Evolutionary conservation across 2,329 filamentous ascomycete species (phyloP).

Genomic region (Phialophora tarda): DNA sequence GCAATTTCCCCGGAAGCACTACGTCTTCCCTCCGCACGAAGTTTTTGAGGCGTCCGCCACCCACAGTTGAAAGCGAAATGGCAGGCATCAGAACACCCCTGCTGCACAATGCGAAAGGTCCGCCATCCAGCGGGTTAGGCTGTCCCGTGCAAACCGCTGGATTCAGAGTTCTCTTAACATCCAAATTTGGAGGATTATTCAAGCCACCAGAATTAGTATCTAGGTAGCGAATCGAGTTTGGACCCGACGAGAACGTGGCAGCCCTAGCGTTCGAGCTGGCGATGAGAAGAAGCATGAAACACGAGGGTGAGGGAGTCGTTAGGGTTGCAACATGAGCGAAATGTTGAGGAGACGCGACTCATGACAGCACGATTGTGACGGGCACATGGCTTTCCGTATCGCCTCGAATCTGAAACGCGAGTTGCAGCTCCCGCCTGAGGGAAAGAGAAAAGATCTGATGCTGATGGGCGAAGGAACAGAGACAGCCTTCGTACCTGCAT

Average conservation of each 20-base stretch:
- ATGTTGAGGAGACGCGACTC: not conserved
- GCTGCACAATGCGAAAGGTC: not conserved
- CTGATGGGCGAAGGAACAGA: conserved; percentile 21
- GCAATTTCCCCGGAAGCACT: conserved; percentile 40
- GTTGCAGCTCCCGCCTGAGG: conserved; percentile 30
- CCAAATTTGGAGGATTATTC: conserved; percentile 24
- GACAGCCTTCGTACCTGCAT: conserved; percentile 36
- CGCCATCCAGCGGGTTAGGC: not conserved
- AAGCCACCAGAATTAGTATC: conserved; percentile 20
- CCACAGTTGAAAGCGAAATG: conserved; percentile 21
- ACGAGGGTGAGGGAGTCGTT: conserved; percentile 2
- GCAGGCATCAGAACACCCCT: conserved; percentile 9
- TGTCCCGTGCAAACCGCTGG: conserved; percentile 11
- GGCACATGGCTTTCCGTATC: conserved; percentile 33
- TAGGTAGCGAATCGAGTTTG: conserved; percentile 24
- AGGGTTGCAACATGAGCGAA: conserved; percentile 20
- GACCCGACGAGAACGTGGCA: conserved; percentile 21
- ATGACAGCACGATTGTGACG: conserved; percentile 21
- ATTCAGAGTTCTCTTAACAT: not conserved
- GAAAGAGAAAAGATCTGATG: conserved; percentile 21
- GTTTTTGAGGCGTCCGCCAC: conserved; percentile 17
- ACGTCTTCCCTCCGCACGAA: conserved; percentile 33
- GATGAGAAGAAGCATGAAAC: conserved; percentile 13
- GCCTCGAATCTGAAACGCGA: conserved; percentile 39
- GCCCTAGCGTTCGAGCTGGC: conserved; percentile 11